These are phyloP conservation scores for Mangifera indica DNA, from an alignment of 345 rosid genomes.

Conservation along the genomic window DNA sequence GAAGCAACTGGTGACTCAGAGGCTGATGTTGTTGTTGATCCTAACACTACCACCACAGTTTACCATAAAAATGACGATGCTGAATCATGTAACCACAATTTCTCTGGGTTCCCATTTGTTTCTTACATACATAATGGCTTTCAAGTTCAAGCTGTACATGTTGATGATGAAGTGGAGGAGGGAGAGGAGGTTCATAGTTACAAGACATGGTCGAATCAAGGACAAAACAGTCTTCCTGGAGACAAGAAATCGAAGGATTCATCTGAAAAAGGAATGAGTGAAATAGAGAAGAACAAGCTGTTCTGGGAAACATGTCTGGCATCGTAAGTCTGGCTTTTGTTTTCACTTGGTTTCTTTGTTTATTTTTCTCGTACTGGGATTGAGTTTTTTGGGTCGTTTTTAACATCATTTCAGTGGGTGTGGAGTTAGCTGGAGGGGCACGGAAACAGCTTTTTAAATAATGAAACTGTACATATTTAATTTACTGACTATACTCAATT, in stretches of 20 bases:
- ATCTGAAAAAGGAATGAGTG: conserved; percentile 34
- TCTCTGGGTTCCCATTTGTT: conserved; percentile 18
- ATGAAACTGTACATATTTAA: too few relatives aligned
- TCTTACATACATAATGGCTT: background rate
- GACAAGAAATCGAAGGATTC: conserved; percentile 32
- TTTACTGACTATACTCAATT: too few relatives aligned
- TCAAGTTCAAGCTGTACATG: background rate
- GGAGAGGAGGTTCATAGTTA: conserved; percentile 39
- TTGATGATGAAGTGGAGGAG: conserved; percentile 22
- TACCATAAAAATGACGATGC: conserved; percentile 44
- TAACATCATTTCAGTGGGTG: background rate
- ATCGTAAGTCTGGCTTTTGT: conserved; percentile 33
- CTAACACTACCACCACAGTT: conserved; percentile 4
- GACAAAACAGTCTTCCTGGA: background rate
- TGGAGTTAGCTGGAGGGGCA: background rate
- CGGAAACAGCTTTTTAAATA: too few relatives aligned
- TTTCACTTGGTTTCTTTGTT: background rate
- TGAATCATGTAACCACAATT: conserved; percentile 54
- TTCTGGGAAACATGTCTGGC: conserved; percentile 96
- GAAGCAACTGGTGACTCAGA: conserved; percentile 82
- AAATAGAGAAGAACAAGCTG: conserved; percentile 62
- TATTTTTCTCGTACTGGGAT: background rate
- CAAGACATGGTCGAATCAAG: conserved; percentile 26
- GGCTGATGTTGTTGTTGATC: conserved; percentile 25
- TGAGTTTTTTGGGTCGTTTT: background rate